These are phyloP conservation scores for Escovopsis sp. DNA, from an alignment of 2,329 filamentous ascomycete species.

Conservation along the genomic window DNA sequence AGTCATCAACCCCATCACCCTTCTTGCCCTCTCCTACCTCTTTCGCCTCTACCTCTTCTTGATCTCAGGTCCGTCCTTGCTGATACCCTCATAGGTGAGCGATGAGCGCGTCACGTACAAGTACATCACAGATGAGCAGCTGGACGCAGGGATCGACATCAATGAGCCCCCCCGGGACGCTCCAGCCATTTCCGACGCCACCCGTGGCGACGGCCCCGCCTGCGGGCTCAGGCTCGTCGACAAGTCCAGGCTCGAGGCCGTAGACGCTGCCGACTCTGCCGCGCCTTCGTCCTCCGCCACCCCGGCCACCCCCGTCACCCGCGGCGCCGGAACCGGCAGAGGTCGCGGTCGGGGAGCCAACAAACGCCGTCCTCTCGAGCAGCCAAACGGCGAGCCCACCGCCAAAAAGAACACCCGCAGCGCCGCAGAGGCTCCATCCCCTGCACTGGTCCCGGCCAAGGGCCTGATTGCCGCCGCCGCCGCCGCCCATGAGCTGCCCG, in stretches of 20 bases:
- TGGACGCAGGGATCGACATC: constrained; percentile 27
- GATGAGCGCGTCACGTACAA: constrained; percentile 32
- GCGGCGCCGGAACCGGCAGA: constrained; percentile 11
- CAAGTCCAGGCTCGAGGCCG: constrained; percentile 12
- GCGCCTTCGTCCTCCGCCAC: constrained; percentile 7
- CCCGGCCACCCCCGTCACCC: constrained; percentile 13
- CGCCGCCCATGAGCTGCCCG: constrained; percentile 20
- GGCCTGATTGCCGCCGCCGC: constrained; percentile 25
- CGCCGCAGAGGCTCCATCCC: constrained; percentile 15
- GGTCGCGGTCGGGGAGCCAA: constrained; percentile 19
- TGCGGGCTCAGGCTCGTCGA: constrained; percentile 21
- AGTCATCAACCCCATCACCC: constrained; percentile 15
- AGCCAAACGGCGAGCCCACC: constrained; percentile 33
- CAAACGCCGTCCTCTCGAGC: constrained; percentile 38
- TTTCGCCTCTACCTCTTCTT: neutral
- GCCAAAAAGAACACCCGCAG: constrained; percentile 31
- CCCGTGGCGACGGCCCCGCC: constrained; percentile 26
- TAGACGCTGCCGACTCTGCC: constrained; percentile 20
- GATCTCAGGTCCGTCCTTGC: neutral
- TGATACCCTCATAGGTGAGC: constrained; percentile 16
- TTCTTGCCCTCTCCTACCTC: neutral
- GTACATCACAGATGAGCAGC: constrained; percentile 28
- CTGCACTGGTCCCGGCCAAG: constrained; percentile 19
- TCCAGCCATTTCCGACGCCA: constrained; percentile 30
- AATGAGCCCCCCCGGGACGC: constrained; percentile 28